Conservation (phyloP, 2,329 filamentous ascomycete genomes). For the Leptographium procerum region DNA sequence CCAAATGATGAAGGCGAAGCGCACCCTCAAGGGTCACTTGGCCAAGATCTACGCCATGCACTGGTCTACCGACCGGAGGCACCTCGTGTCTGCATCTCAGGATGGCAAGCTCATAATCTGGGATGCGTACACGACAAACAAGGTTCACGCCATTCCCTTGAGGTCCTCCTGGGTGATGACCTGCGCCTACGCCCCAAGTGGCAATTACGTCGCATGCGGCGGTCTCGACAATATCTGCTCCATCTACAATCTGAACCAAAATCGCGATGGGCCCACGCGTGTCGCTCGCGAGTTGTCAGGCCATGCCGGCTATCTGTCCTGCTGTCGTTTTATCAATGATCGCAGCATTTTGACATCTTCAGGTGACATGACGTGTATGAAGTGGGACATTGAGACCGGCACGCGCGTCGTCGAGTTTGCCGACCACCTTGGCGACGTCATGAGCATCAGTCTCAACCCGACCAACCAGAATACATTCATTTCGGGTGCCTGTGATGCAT, state of each 20-base stretch:
- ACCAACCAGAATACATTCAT: constrained; percentile 99
- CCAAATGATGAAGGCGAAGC: constrained; percentile 90
- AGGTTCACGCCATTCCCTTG: constrained; percentile 95
- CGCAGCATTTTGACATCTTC: constrained; percentile 95
- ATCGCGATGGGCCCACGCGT: constrained; percentile 88
- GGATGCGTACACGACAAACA: constrained; percentile 99
- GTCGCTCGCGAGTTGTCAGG: constrained; percentile 93
- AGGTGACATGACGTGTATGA: constrained; percentile 99
- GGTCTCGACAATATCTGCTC: constrained; percentile 99
- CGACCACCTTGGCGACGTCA: constrained; percentile 95
- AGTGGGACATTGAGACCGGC: constrained; percentile 98
- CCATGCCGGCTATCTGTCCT: constrained; percentile 93
- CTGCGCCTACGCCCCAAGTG: constrained; percentile 94
- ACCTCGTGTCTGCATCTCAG: constrained; percentile 94
- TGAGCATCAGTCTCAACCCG: constrained; percentile 99
- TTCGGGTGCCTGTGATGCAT: constrained; percentile 96
- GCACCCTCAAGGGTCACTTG: constrained; percentile 91
- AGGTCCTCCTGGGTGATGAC: constrained; percentile 99
- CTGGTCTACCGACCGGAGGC: constrained; percentile 96
- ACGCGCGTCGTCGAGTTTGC: constrained; percentile 97
- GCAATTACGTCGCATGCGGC: constrained; percentile 97
- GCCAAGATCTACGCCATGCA: constrained; percentile 99
- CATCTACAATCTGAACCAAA: constrained; percentile 95
- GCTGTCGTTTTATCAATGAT: constrained; percentile 98
- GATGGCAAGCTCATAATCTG: constrained; percentile 99